Conservation (phyloP, 805 yeast genomes). For the Yarrowia sp. region DNA sequence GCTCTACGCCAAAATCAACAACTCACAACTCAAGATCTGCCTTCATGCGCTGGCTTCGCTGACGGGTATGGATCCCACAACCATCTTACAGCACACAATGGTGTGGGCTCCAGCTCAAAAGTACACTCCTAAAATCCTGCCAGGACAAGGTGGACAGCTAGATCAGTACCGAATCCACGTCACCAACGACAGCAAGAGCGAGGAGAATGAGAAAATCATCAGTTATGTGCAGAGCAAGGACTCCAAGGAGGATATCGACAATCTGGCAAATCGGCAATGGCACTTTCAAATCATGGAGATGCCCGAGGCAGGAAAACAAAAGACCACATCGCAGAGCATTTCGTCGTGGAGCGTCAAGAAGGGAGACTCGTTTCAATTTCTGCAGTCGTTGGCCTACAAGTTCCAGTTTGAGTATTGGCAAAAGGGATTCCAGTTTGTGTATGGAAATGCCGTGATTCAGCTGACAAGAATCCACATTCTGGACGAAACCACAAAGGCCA, state of each 20-base stretch:
- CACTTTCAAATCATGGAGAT: slow-evolving; percentile 38
- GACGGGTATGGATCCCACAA: slow-evolving; percentile 41
- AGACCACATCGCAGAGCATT: slow-evolving; percentile 64
- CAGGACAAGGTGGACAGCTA: slow-evolving; percentile 38
- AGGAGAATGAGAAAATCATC: slow-evolving; percentile 3
- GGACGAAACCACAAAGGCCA: slow-evolving; percentile 32
- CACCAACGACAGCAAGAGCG: slow-evolving; percentile 20
- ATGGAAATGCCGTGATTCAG: slow-evolving; percentile 57
- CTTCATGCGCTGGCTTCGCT: slow-evolving; percentile 40
- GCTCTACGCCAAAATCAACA: slow-evolving; percentile 37
- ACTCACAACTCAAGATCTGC: slow-evolving; percentile 37
- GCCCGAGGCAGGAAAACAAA: slow-evolving; percentile 44
- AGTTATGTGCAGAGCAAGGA: slow-evolving; percentile 21
- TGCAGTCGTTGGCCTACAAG: slow-evolving; percentile 70
- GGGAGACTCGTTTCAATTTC: slow-evolving; percentile 41
- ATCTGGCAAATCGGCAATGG: slow-evolving; percentile 33
- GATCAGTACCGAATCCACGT: slow-evolving; percentile 40
- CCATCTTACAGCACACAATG: slow-evolving; percentile 34
- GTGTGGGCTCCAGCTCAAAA: slow-evolving; percentile 39
- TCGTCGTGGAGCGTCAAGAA: slow-evolving; percentile 49
- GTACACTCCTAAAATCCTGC: slow-evolving; percentile 36
- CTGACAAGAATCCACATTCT: slow-evolving; percentile 49
- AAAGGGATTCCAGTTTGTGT: slow-evolving; percentile 60
- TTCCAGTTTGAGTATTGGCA: slow-evolving; percentile 60
- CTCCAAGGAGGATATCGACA: background rate